Evolutionary conservation across 768 basidiomycete genomes (phyloP).

Genomic region (Mrakia hoshinonis): DNA sequence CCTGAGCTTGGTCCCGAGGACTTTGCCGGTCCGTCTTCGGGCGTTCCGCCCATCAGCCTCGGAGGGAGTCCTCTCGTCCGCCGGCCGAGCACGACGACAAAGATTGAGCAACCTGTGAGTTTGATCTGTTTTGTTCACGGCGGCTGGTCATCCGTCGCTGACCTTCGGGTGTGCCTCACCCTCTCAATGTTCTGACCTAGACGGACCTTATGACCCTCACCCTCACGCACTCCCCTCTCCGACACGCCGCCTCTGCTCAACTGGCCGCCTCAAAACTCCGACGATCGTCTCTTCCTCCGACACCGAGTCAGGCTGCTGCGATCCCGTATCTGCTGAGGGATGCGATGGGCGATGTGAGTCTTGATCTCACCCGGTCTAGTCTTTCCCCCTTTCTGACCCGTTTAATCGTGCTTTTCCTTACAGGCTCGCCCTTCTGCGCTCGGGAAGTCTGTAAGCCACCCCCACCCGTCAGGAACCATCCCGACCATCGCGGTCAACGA

Average conservation of each 20-base stretch:
- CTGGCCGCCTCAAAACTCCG: not conserved
- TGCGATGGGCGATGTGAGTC: not conserved
- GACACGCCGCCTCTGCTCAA: not conserved
- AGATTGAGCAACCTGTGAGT: slow-evolving; percentile 1
- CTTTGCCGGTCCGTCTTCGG: not conserved
- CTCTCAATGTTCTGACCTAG: not conserved
- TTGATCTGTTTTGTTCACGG: not conserved
- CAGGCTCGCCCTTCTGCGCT: too few species aligned
- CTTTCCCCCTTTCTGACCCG: not conserved
- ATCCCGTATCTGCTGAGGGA: not conserved
- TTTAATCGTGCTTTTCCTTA: too few species aligned
- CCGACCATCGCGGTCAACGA: too few species aligned
- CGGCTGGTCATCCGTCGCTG: not conserved
- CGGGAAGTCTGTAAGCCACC: too few species aligned
- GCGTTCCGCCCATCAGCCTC: not conserved
- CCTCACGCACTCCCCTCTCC: slow-evolving; percentile 1
- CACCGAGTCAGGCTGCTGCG: not conserved
- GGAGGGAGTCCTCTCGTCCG: not conserved
- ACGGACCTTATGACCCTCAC: slow-evolving; percentile 12
- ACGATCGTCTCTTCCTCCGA: not conserved
- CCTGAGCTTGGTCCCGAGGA: not conserved
- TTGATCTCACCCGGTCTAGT: not conserved
- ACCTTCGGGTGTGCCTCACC: not conserved
- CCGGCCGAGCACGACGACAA: not conserved
- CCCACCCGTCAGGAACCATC: too few species aligned